Evolutionary conservation across 1,139 yeast species (phyloP), one percentile per base, ranked within the genome.

Genomic region (Pichia sp.): DNA sequence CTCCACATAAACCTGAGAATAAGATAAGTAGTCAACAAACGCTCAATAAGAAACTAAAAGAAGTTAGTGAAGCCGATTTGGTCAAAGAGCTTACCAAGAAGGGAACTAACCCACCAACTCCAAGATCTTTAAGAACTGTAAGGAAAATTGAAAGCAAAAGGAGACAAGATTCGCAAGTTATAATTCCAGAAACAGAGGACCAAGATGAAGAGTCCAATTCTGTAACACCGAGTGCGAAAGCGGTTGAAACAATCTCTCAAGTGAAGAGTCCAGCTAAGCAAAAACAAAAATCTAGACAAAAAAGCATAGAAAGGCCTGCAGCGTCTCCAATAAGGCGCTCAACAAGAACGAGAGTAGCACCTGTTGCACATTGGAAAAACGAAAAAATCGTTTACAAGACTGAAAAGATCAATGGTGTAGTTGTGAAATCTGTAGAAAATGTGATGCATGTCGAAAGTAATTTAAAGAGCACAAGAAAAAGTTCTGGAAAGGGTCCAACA

Each of bases 301-400:
- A 44, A 35, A 46, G 11, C 39, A 43, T 28, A 42, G 41, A 38
- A 42, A 28, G 35, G 42, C 43, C 50, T 43, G 35, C 34, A 5
- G 19, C 5, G 4, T 28, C 28, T 5, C 52, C 53, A 9, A 21
- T 53, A 10, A 50, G 84, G 47, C 62, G 75, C 47, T 83, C 95
- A 0, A 68, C 70, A 34, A 69, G 96, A 53, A 72, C 76, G 7
- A 73, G 74, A 49, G 71, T 84, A 7, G 76, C 82, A 2, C 94
- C 95, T 0, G 64, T 86, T 49, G 91, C 88, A 10, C 84, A 71
- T 57, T 86, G 96, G 96, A 74, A 84, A 58, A 84, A 83, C 55
- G 96, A 88, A 59, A 68, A 79, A 45, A 73, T 83, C 30, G 74
- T 84, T 2, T 85, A 82, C 54, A 72, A 79, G 41, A 62, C 50